A percentile compares a stretch with the other conserved stretches of the same genome.
Evolutionary conservation across 1,284 basidiomycete species (phyloP).

Genomic region (Malassezia brasiliensis): DNA sequence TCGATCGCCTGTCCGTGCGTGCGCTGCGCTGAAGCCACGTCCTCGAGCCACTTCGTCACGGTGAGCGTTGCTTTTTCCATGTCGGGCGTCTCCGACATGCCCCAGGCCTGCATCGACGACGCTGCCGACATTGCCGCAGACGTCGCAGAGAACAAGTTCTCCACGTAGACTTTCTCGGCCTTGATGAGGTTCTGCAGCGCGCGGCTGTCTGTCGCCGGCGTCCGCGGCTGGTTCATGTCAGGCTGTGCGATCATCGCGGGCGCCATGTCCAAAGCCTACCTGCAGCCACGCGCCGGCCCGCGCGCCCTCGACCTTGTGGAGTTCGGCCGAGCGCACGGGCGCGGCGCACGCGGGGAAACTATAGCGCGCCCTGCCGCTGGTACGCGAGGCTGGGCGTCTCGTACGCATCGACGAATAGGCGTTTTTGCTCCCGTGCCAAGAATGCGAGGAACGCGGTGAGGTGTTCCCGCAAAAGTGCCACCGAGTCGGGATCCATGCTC

Average conservation of each 20-base stretch:
- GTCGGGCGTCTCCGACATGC: constrained; percentile 48
- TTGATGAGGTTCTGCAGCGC: constrained; percentile 50
- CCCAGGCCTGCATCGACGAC: constrained; percentile 49
- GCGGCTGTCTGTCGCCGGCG: constrained; percentile 46
- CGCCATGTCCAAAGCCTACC: neutral
- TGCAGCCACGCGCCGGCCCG: neutral
- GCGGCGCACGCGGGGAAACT: neutral
- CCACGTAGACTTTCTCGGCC: constrained; percentile 47
- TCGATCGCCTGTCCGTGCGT: constrained; percentile 48
- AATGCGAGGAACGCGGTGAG: constrained; percentile 77
- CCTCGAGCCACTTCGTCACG: constrained; percentile 45
- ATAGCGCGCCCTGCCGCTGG: constrained; percentile 55
- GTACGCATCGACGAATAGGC: constrained; percentile 64
- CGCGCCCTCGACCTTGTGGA: neutral
- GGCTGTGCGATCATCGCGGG: constrained; percentile 23
- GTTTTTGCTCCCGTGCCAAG: constrained; percentile 59
- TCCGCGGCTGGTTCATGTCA: constrained; percentile 28
- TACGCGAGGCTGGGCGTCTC: constrained; percentile 63
- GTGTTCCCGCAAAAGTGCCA: constrained; percentile 74
- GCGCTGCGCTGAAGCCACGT: constrained; percentile 46
- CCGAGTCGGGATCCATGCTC: constrained; percentile 78
- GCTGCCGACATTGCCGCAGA: constrained; percentile 34
- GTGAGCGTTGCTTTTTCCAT: constrained; percentile 43
- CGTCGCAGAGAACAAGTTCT: constrained; percentile 29
- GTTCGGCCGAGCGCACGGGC: constrained; percentile 11